Evolutionary conservation across 768 basidiomycete genomes (phyloP), one percentile per base, ranked within the genome.

Genomic region (Sarcodon sp.): DNA sequence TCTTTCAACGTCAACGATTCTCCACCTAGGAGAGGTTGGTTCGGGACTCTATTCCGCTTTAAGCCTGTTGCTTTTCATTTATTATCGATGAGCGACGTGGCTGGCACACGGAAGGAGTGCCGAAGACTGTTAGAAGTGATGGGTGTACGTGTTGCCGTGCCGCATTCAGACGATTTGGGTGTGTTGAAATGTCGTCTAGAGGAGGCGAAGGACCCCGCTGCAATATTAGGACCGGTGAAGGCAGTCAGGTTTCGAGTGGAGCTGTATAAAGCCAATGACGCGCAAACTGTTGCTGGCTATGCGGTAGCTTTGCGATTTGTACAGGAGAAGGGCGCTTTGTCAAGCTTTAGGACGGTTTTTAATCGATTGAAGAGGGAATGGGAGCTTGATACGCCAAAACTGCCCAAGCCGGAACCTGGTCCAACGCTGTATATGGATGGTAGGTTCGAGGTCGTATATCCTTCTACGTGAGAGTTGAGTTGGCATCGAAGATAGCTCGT

Each of bases 31-130:
- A 55, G 58, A 35, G 55, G 55, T 45, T 98, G 93, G 94, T 77
- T 99, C 52, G 79, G 80, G 39, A 86, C 81, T 56, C 74, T 96
- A 37, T 93, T 97, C 75, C 85, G 78, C 60, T 82, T 89, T 68
- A 88, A 83, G 57, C 79, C 87, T 0, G 67, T 77, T 32, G 70
- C 65, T 32, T 77, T 76, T 55, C 58, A 60, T 21, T 67, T 92
- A 9, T 62, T 76, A 38, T 88, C 83, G 4, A 62, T 69, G 11
- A 69, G 73, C 48, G 77, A 81, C 50, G 62, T 71, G 9, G 70
- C 77, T 52, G 78, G 73, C 36, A 86, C 90, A 6, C 70, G 84
- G 44, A 77, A 78, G 54, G 80, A 86, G 57, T 87, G 87, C 62
- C 73, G 79, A 50, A 71, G 77, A 44, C 62, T 92, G 39, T 69